Evolutionary conservation across 495 filamentous ascomycete species (phyloP).

Genomic region (Rusavskia elegans): DNA sequence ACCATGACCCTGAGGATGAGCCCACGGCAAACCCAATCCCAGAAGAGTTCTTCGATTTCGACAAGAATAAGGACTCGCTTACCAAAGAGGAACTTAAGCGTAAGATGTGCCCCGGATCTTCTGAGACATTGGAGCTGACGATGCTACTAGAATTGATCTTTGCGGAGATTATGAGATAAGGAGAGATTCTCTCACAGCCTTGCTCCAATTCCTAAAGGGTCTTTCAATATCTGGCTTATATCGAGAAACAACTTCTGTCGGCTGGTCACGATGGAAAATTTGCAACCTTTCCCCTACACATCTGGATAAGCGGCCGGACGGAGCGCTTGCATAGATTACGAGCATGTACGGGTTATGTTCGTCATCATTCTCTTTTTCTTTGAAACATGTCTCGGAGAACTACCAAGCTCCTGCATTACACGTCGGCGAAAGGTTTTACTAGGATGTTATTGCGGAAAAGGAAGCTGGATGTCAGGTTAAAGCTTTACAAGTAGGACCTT

Average conservation of each 20-base stretch:
- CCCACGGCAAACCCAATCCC: slow-evolving; percentile 92
- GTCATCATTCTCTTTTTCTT: not conserved
- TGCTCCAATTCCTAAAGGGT: too few species aligned
- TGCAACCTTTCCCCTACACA: too few species aligned
- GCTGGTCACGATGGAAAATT: too few species aligned
- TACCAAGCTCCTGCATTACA: too few species aligned
- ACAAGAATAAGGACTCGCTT: slow-evolving; percentile 97
- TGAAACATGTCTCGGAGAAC: not conserved
- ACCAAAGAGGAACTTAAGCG: slow-evolving; percentile 96
- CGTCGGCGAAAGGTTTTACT: too few species aligned
- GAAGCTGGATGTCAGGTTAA: too few species aligned
- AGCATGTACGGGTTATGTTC: slow-evolving; percentile 2
- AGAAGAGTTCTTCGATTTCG: slow-evolving; percentile 98
- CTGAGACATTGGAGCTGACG: not conserved
- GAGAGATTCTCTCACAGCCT: too few species aligned
- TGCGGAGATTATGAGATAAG: slow-evolving; percentile 95
- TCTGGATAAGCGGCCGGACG: too few species aligned
- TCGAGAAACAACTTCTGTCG: too few species aligned
- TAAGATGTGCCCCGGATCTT: slow-evolving; percentile 24
- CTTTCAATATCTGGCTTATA: too few species aligned
- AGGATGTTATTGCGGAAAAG: too few species aligned
- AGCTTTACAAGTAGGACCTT: too few species aligned
- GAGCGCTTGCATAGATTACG: slow-evolving; percentile 1
- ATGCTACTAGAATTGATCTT: slow-evolving; percentile 64
- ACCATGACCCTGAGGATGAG: slow-evolving; percentile 98